Evolutionary conservation across 2,329 filamentous ascomycete genomes (phyloP), one percentile per base, ranked within the genome.

Genomic region (Fusarium citri): DNA sequence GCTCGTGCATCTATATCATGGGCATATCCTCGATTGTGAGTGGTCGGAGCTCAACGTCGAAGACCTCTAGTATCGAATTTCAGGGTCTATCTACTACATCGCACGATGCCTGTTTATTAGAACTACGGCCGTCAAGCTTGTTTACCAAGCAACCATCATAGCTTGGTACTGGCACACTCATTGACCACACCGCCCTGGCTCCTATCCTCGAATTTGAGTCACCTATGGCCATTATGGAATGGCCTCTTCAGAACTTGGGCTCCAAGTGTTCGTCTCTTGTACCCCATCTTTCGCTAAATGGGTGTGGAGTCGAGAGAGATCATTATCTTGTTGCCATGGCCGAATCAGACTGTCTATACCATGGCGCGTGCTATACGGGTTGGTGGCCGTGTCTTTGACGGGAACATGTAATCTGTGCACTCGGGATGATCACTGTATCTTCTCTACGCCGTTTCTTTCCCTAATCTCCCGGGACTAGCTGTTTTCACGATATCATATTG

Each of bases 1-100:
- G 10, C 31, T 64, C 47, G 23, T 54, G 26, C 42, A 46, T 45
- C 22, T 16, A 34, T 55, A 50, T 50, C 67, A 68, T 70, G 67
- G 68, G 55, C 67, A 26, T 48, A 45, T 71, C 18, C 50, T 70
- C 37, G 25, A 22, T 25, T 59, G 43, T 67, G 43, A 71, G 40
- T 70, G 67, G 68, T 8, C 43, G 43, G 41, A 64, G 25, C 22
- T 49, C 37, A 30, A 41, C 30, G 20, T 43, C 25, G n/a, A 25
- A 20, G 16, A 41, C 41, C 26, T 37, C 28, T 23, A 18, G 31
- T 51, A 34, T 40, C 43, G 40, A 54, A 37, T 42, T 49, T 41
- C 31, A 64, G 46, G 59, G 28, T 55, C 55, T 40, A 46, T n/a
- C 45, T 30, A 45, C 43, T 47, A 49, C 40, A 51, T 25, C n/a